Conservation (phyloP, 2,329 filamentous ascomycete genomes). For the Fusarium guadeloupense region DNA sequence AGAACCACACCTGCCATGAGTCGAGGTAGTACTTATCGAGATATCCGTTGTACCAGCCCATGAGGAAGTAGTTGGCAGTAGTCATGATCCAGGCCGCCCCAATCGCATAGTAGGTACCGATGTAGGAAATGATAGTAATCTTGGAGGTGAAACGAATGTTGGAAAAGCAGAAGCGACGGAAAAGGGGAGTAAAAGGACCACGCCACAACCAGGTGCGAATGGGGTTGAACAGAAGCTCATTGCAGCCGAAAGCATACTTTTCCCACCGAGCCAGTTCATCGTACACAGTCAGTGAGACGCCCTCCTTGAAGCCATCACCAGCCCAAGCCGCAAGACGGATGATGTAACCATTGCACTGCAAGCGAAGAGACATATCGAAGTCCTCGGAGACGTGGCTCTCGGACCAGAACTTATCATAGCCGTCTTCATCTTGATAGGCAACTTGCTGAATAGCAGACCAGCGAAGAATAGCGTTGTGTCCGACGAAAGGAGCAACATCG, state of each 20-base stretch:
- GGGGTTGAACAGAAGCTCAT: constrained; percentile 83
- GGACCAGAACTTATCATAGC: constrained; percentile 83
- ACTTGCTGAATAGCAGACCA: constrained; percentile 81
- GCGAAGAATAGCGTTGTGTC: constrained; percentile 80
- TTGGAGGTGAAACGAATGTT: constrained; percentile 80
- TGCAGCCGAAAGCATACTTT: constrained; percentile 87
- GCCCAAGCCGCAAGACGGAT: constrained; percentile 78
- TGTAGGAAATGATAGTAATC: constrained; percentile 79
- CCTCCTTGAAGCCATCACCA: constrained; percentile 82
- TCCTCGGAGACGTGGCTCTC: constrained; percentile 83
- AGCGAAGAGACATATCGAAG: constrained; percentile 82
- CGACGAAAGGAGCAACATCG: constrained; percentile 81
- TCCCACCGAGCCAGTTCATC: constrained; percentile 88
- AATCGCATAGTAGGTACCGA: constrained; percentile 83
- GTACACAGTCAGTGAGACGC: constrained; percentile 84
- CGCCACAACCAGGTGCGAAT: constrained; percentile 75
- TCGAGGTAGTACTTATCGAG: constrained; percentile 84
- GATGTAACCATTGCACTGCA: constrained; percentile 77
- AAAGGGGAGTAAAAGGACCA: constrained; percentile 82
- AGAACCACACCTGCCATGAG: constrained; percentile 82
- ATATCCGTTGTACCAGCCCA: constrained; percentile 80
- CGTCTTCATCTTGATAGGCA: constrained; percentile 73
- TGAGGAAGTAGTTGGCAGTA: constrained; percentile 76
- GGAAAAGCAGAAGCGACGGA: constrained; percentile 76
- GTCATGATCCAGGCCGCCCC: constrained; percentile 80